Conservation (phyloP, 805 yeast species). For the Candida boleticola region DNA sequence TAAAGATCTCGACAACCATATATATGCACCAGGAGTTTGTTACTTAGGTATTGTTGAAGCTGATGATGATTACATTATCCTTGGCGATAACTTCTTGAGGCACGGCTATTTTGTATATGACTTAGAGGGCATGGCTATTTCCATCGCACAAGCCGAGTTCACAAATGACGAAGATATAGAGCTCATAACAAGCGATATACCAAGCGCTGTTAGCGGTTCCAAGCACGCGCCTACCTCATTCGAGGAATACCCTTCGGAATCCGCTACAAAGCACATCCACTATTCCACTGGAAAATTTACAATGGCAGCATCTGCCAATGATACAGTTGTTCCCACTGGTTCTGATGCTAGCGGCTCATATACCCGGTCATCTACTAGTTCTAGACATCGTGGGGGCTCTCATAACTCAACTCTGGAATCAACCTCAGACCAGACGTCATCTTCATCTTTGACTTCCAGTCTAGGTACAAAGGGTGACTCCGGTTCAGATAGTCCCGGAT, state of each 20-base stretch:
- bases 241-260: background rate
- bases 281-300: background rate
- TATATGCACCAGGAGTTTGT: background rate
- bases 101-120: conserved; percentile 65
- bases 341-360: background rate
- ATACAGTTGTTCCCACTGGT: background rate
- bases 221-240: conserved; percentile 39
- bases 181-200: conserved; percentile 43
- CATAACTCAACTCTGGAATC: background rate
- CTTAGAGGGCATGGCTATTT: conserved; percentile 41
- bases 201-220: conserved; percentile 42
- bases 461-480: background rate
- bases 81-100: conserved; percentile 68
- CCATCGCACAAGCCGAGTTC: conserved; percentile 18
- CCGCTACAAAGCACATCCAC: background rate
- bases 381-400: background rate
- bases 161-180: conserved; percentile 42
- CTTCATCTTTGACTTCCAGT: too few relatives aligned
- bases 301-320: background rate
- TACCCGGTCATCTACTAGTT: too few relatives aligned
- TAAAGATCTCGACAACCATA: background rate
- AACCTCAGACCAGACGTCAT: too few relatives aligned
- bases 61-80: conserved; percentile 22
- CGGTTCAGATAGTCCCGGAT: too few relatives aligned
- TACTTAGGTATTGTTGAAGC: background rate